phyloP scores from a whole-genome alignment of 805 yeast genomes.

The Zygosaccharomyces siamensis region DNA sequence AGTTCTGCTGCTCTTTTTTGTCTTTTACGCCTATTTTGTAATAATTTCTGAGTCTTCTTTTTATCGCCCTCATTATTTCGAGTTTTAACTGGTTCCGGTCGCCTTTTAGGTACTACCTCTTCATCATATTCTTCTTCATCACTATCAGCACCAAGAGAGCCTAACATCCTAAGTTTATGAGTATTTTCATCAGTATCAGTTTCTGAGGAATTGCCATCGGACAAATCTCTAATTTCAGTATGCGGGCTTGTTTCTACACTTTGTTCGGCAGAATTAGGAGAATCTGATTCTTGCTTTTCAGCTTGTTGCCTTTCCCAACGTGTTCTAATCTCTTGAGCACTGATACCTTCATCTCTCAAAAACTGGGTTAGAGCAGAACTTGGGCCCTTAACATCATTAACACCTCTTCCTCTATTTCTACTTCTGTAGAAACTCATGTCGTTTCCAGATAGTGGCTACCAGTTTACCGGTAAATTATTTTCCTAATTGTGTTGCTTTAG shows the following conservation, averaged over 20 bases:
- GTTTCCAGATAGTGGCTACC: too few species aligned
- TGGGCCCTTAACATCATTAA: conserved; percentile 43
- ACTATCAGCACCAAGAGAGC: conserved; percentile 15
- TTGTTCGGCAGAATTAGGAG: not conserved
- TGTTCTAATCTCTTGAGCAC: conserved; percentile 66
- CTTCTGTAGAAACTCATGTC: conserved; percentile 25
- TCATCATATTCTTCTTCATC: conserved; percentile 24
- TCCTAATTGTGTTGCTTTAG: too few species aligned
- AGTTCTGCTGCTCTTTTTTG: conserved; percentile 81
- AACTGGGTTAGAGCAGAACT: conserved; percentile 90
- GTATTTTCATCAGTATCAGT: conserved; percentile 15
- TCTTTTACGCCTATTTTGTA: conserved; percentile 65
- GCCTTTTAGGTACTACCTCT: not conserved
- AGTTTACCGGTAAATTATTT: too few species aligned
- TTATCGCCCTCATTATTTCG: conserved; percentile 3
- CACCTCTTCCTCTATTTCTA: conserved; percentile 23
- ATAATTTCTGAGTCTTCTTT: conserved; percentile 23
- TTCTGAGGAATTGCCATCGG: conserved; percentile 11
- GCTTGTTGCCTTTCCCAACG: conserved; percentile 37
- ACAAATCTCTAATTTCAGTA: not conserved
- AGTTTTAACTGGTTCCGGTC: not conserved
- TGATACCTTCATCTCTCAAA: conserved; percentile 82
- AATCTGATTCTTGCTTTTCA: conserved; percentile 14
- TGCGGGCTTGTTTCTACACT: not conserved
- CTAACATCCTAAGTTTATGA: conserved; percentile 4